A percentile compares a stretch with the other conserved stretches of the same genome.
Evolutionary conservation across 495 filamentous ascomycete species (phyloP).

Genomic region (Podospora conica): DNA sequence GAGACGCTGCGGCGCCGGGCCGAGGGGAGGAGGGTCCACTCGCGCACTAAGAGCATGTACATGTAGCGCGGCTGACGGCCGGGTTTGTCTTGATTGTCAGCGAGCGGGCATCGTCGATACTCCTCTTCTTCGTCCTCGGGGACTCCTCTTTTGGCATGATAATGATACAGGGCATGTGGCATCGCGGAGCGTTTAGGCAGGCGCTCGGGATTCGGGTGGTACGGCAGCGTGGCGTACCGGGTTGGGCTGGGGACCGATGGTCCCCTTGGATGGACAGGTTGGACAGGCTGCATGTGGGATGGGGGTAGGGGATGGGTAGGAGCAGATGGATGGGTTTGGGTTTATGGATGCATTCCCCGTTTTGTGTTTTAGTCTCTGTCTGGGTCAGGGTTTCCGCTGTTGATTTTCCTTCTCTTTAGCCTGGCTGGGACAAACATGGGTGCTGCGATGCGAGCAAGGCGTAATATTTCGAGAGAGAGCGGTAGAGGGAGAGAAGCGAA

Average conservation of each 20-base stretch:
- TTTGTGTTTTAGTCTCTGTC: background rate
- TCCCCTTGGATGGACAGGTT: background rate
- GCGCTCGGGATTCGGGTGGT: background rate
- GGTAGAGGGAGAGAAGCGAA: background rate
- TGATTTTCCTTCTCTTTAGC: background rate
- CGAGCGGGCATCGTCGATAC: background rate
- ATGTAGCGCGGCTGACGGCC: conserved; percentile 1
- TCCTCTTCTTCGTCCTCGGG: conserved; percentile 1
- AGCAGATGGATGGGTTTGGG: background rate
- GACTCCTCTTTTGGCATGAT: conserved; percentile 1
- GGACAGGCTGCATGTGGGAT: background rate
- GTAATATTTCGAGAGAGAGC: background rate
- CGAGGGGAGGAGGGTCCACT: conserved; percentile 39
- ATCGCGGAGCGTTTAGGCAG: background rate
- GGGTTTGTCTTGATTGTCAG: background rate
- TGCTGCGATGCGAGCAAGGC: background rate
- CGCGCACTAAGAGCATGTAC: conserved; percentile 51
- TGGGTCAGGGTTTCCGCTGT: background rate
- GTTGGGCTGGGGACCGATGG: background rate
- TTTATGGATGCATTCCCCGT: background rate
- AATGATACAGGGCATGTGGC: conserved; percentile 2
- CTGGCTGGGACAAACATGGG: background rate
- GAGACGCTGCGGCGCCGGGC: conserved; percentile 39
- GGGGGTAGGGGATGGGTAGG: background rate
- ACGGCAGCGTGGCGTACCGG: background rate